A percentile compares a stretch with the other conserved stretches of the same genome.
Evolutionary conservation across 2,329 filamentous ascomycete genomes (phyloP).

Genomic region (Sarocladiaceae sp.): DNA sequence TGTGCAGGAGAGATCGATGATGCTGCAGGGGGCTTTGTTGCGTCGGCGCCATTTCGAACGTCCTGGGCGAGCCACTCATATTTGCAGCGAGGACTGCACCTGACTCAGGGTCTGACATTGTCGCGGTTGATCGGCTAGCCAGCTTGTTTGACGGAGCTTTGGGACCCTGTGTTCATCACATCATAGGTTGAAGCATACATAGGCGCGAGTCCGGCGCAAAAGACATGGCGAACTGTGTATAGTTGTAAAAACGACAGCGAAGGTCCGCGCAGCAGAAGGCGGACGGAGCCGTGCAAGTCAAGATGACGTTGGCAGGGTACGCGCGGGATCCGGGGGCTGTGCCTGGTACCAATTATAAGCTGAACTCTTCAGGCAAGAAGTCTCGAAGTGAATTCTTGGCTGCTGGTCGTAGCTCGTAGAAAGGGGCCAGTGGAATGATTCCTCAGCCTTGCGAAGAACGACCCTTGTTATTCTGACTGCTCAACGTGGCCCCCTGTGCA

Average conservation of each 20-base stretch:
- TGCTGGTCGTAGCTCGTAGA: neutral
- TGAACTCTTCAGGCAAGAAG: neutral
- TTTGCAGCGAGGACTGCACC: neutral
- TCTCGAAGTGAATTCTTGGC: no score
- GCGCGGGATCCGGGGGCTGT: neutral
- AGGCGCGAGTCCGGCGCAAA: neutral
- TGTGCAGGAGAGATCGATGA: slow-evolving; percentile 7
- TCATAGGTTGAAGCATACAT: neutral
- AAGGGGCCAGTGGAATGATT: neutral
- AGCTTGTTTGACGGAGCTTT: neutral
- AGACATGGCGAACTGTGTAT: neutral
- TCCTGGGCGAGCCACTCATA: neutral
- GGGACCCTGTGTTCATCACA: neutral
- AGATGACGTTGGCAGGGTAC: slow-evolving; percentile 5
- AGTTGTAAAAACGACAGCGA: neutral
- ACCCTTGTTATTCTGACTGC: neutral
- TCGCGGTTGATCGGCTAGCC: neutral
- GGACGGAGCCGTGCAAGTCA: neutral
- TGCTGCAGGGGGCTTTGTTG: slow-evolving; percentile 2
- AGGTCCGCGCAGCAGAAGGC: neutral
- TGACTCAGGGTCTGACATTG: neutral
- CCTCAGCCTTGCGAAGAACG: slow-evolving; percentile 1
- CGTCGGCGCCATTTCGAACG: neutral
- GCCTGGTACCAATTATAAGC: slow-evolving; percentile 6
- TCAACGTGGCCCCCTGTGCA: no score